Conservation (phyloP, 768 basidiomycete genomes). For the Termitomyces sp. region DNA sequence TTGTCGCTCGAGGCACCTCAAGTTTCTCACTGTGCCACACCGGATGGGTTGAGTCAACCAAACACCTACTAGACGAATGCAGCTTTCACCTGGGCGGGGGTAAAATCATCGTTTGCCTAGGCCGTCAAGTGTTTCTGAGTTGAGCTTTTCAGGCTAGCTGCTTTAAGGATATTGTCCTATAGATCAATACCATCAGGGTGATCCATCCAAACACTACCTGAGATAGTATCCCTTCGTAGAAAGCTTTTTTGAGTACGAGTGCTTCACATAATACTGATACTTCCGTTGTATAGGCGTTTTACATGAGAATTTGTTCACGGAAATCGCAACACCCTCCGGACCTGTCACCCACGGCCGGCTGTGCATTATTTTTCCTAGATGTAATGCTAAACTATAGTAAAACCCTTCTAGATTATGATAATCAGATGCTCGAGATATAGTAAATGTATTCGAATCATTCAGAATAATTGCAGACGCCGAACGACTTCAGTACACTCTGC, state of each 20-base stretch:
- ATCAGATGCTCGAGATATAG: not conserved
- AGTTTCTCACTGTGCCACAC: conserved; percentile 8
- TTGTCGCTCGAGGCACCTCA: conserved; percentile 8
- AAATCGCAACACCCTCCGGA: no score
- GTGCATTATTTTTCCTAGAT: not conserved
- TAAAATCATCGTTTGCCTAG: conserved; percentile 14
- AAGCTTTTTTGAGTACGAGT: not conserved
- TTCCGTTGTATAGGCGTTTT: not conserved
- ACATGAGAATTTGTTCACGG: not conserved
- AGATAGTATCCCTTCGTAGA: not conserved
- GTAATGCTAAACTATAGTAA: not conserved
- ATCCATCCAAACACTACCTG: not conserved
- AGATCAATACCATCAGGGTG: not conserved
- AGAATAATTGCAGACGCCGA: conserved; percentile 27
- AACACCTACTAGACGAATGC: not conserved
- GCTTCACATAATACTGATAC: not conserved
- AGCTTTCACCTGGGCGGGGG: conserved; percentile 15
- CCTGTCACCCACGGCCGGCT: no score
- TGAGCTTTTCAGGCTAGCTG: not conserved
- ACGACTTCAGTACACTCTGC: conserved; percentile 65
- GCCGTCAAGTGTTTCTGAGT: not conserved
- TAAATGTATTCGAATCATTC: not conserved
- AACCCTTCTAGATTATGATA: not conserved
- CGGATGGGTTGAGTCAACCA: not conserved
- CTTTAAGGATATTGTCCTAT: not conserved